Evolutionary conservation across 2,329 filamentous ascomycete genomes (phyloP).

Genomic region (Nectriaceae sp.): DNA sequence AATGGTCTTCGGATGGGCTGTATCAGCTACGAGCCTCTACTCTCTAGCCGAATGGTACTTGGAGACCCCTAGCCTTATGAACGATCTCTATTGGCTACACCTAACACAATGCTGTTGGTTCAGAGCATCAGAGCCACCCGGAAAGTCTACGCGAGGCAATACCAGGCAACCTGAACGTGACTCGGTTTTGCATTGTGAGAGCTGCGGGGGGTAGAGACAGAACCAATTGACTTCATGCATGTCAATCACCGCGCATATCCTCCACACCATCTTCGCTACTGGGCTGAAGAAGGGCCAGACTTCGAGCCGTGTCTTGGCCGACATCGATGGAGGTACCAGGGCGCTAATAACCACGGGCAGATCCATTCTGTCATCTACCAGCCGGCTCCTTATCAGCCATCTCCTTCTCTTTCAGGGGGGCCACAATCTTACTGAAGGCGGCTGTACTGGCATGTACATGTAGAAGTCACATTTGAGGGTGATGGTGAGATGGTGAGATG

Average conservation of each 20-base stretch:
- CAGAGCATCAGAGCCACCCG: too few species aligned
- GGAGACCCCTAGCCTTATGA: too few species aligned
- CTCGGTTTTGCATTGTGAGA: background rate
- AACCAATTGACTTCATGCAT: background rate
- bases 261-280: background rate
- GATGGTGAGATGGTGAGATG: background rate
- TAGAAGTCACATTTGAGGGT: background rate
- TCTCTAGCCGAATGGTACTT: too few species aligned
- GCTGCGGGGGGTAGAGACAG: background rate
- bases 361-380: background rate
- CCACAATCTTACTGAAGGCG: background rate
- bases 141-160: too few species aligned
- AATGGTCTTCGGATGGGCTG: too few species aligned
- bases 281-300: background rate
- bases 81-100: too few species aligned
- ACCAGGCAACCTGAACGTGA: background rate
- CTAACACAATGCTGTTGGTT: too few species aligned
- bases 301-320: background rate
- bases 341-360: background rate
- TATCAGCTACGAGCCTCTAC: too few species aligned
- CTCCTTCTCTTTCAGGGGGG: too few species aligned
- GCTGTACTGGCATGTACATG: background rate
- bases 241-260: background rate
- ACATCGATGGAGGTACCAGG: too few species aligned
- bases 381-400: background rate